Base-by-base conservation (phyloP, 1,284 basidiomycete genomes). In the Cryptococcus floricola region DNA sequence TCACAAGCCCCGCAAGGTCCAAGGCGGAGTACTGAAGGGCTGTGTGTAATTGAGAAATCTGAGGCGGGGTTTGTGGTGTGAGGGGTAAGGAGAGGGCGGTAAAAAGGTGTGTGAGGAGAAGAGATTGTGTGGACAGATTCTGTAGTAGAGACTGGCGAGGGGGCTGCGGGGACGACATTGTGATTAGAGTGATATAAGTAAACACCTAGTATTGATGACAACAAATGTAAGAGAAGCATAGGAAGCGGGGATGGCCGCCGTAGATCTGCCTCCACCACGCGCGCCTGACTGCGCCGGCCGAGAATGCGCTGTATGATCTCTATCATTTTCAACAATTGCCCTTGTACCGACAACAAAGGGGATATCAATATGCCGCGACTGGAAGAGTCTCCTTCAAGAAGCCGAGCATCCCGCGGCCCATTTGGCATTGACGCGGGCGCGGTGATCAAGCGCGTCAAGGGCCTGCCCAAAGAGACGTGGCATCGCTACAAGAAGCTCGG, bases 101-200 rank as follows among this genome's bases (percentile, higher is more conserved):
- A 64, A 75, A 73, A 38, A 75, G 63, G 39, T 70, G 62, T 31
- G 54, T 61, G 38, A 75, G 63, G 39, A 70, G 62, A 14, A 63
- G 46, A n/a, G 60, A 57, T 54, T 75, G 73, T 10, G 66, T 65
- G 13, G 66, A 59, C 13, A 75, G 61, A 47, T 73, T 72, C 25
- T 64, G 59, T 3, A 75, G 62, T 23, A 75, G 66, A 2, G 61
- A 53, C 19, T 63, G 55, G 37, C 68, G 69, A 19, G 23, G 62
- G 27, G 53, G 54, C 53, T 42, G 55, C 4, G 50, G 49, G 4
- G 41, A 41, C 25, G 56, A 52, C 6, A 39, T 23, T 7, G 51
- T 43, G 13, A 34, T 34, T 34, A 8, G 31, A 10, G 31, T 10
- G 3, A 34, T 3, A 34, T 8, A 34, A 34, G 31, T 34, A 34